These are phyloP conservation scores for Carex myosuroides DNA, from an alignment of 176 grass and related monocot species.

Conservation along the genomic window DNA sequence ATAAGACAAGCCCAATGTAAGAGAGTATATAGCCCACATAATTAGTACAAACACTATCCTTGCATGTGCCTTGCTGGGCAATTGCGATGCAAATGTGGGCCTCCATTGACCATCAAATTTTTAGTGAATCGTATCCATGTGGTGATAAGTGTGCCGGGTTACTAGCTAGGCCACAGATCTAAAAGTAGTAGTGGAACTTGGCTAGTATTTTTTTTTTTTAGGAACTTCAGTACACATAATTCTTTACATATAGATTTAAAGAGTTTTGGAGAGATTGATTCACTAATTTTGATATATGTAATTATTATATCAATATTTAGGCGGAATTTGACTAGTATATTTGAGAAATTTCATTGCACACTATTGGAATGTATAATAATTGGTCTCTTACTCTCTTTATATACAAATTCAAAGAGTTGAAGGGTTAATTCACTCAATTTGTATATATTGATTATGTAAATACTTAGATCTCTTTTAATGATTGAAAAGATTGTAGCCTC, in stretches of 20 bases:
- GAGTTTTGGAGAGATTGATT: neutral
- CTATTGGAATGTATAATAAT: too few relatives aligned
- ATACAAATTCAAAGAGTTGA: too few relatives aligned
- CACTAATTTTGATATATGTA: neutral
- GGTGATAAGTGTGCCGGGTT: neutral
- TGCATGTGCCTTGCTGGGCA: slow-evolving; percentile 7
- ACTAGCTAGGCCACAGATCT: neutral
- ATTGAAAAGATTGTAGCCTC: too few relatives aligned
- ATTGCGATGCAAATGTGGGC: slow-evolving; percentile 4
- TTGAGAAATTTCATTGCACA: too few relatives aligned
- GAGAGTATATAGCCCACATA: slow-evolving; percentile 4
- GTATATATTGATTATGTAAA: too few relatives aligned
- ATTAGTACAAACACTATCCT: slow-evolving; percentile 8
- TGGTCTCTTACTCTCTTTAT: too few relatives aligned
- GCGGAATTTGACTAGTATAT: too few relatives aligned
- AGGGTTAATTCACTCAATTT: too few relatives aligned
- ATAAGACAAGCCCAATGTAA: slow-evolving; percentile 3
- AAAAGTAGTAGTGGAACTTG: neutral
- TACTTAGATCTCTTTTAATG: too few relatives aligned
- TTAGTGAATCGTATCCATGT: neutral
- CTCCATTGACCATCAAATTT: neutral
- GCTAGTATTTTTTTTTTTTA: too few relatives aligned
- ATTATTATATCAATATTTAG: neutral
- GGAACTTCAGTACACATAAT: too few relatives aligned
- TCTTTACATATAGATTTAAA: too few relatives aligned